Evolutionary conservation across 2,329 filamentous ascomycete species (phyloP).

Genomic region (Fusarium miscanthi): DNA sequence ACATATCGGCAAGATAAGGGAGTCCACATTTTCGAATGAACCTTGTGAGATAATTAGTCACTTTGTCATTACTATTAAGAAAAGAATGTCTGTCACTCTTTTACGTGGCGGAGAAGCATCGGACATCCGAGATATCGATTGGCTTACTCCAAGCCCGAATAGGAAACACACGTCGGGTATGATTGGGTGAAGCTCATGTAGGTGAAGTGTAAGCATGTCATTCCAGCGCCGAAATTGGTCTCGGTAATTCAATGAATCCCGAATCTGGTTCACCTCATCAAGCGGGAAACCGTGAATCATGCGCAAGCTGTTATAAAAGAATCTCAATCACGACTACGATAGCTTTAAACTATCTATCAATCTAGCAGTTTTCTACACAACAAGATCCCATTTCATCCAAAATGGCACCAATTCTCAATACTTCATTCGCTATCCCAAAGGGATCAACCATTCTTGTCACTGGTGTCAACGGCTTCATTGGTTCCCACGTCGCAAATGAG

Average conservation of each 20-base stretch:
- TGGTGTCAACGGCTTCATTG: background rate
- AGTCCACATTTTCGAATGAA: fast-evolving
- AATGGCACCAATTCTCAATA: background rate
- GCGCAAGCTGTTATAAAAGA: background rate
- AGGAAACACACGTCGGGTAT: fast-evolving
- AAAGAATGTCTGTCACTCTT: too few relatives aligned
- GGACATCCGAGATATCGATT: background rate
- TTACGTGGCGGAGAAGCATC: background rate
- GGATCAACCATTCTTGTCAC: background rate
- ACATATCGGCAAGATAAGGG: fast-evolving
- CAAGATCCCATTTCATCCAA: too few relatives aligned
- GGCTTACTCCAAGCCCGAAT: background rate
- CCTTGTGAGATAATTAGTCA: too few relatives aligned
- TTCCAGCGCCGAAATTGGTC: background rate
- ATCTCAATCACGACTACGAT: fast-evolving
- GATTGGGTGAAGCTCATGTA: background rate
- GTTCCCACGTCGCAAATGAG: background rate
- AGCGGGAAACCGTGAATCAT: background rate
- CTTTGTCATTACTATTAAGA: too few relatives aligned
- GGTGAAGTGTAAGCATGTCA: background rate
- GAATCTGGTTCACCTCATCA: fast-evolving
- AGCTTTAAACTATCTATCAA: too few relatives aligned
- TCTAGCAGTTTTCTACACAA: too few relatives aligned
- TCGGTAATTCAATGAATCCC: background rate
- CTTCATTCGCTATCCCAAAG: background rate